Conservation (phyloP, 495 filamentous ascomycete genomes). For the Penicillium psychrofluorescens region DNA sequence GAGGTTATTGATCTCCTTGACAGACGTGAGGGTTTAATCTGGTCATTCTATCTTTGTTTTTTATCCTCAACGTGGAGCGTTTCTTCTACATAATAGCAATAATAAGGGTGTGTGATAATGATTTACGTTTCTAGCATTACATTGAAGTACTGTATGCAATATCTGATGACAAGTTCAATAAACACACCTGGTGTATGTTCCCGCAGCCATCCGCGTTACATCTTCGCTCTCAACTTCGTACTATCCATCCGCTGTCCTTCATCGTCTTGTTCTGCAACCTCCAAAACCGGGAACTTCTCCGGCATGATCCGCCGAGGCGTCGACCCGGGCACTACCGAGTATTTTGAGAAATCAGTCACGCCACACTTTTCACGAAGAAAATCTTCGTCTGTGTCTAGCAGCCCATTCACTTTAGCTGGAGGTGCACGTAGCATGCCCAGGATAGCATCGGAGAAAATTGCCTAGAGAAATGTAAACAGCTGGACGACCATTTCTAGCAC, state of each 20-base stretch:
- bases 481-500: neutral
- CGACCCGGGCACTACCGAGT: slow-evolving; percentile 58
- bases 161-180: too few species aligned
- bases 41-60: slow-evolving; percentile 1
- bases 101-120: too few species aligned
- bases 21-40: neutral
- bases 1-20: neutral
- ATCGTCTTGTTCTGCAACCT: slow-evolving; percentile 74
- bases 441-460: slow-evolving; percentile 75
- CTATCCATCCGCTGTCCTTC: slow-evolving; percentile 72
- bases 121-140: neutral
- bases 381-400: slow-evolving; percentile 73
- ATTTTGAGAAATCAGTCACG: slow-evolving; percentile 67
- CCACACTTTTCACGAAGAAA: slow-evolving; percentile 61
- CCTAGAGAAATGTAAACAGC: slow-evolving; percentile 18
- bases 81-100: neutral
- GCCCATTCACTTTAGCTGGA: slow-evolving; percentile 55
- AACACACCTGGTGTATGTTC: neutral
- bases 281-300: slow-evolving; percentile 56
- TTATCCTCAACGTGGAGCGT: slow-evolving; percentile 9
- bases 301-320: slow-evolving; percentile 76
- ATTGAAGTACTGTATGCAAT: neutral
- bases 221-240: slow-evolving; percentile 23
- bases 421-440: slow-evolving; percentile 65
- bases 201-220: slow-evolving; percentile 2